Evolutionary conservation across 208 protist species (phyloP), one percentile per base, ranked within the genome.

Genomic region (Acanthamoeba castellanii): DNA sequence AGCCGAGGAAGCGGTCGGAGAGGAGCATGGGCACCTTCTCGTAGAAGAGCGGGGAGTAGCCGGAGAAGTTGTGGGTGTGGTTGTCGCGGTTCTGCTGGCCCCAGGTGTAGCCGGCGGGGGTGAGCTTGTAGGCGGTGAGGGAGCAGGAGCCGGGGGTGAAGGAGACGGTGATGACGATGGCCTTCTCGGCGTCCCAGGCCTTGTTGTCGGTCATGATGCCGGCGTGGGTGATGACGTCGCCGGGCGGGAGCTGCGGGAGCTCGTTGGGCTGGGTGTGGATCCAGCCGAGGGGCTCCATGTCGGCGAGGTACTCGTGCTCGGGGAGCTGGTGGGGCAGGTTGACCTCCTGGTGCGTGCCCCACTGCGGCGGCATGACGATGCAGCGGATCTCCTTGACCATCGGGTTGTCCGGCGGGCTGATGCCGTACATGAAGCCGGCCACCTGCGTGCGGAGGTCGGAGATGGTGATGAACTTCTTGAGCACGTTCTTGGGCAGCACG

Each of bases 261-360:
- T 99, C 98, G 61, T 98, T 98, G 74, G 98, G 97, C 96, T 99
- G 98, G 20, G 99, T 99, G 95, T 99, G 99, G 42, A 99, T 97
- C 99, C 99, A 99, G 64, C 99, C 99, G 3, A 99, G 97, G 45
- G 98, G 98, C 95, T 99, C 98, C 45, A 99, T 68, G 50, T 98
- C 98, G 55, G 97, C 76, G 13, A 99, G 96, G 87, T 98, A 98
- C 32, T 98, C 97, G 92, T 99, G 97, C 7, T 99, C 97, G 6
- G 99, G 99, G 37, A 99, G 89, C 55, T 96, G 81, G 68, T 97
- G 76, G 34, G 98, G 98, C 50, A 99, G 94, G 6, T 95, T 97
- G 2, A 99, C 97, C 68, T 72, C 93, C 95, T 98, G 96, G 95
- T 99, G 98, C 13, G 98, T 98, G 76, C 99, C 99, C 92, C 95